phyloP scores from a whole-genome alignment of 352 stramenopile species.

The Phytophthora idaei region DNA sequence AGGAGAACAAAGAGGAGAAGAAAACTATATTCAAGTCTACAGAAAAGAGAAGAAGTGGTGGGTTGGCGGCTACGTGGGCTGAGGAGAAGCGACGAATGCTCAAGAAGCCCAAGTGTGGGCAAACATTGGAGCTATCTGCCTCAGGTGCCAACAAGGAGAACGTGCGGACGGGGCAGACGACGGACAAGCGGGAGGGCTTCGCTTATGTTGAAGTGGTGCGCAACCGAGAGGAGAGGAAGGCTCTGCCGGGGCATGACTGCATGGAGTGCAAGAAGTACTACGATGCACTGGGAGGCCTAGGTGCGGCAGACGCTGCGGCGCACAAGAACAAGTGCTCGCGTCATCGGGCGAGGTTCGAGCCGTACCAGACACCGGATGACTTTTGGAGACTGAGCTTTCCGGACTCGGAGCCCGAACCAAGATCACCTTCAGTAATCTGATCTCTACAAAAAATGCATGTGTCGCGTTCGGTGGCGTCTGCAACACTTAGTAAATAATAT shows the following conservation, averaged over 20 bases:
- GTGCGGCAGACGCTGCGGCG: conserved; percentile 38
- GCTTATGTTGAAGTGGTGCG: conserved; percentile 81
- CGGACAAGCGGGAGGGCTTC: conserved; percentile 30
- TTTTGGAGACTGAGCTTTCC: conserved; percentile 88
- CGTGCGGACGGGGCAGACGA: conserved; percentile 6
- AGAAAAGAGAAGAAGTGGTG: conserved; percentile 17
- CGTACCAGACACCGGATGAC: conserved; percentile 83
- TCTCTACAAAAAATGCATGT: no score
- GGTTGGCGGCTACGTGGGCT: conserved; percentile 43
- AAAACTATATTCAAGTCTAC: conserved; percentile 10
- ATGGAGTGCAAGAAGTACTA: conserved; percentile 84
- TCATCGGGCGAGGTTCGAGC: conserved; percentile 73
- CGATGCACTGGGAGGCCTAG: conserved; percentile 58
- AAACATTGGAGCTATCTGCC: conserved; percentile 8
- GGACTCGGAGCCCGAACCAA: conserved; percentile 47
- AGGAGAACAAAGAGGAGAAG: conserved; percentile 9
- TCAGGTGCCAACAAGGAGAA: conserved; percentile 26
- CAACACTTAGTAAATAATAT: no score
- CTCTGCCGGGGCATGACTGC: conserved; percentile 70
- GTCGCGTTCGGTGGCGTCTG: no score
- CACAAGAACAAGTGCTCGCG: conserved; percentile 73
- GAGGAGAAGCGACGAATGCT: conserved; percentile 45
- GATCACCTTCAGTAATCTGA: conserved; percentile 18
- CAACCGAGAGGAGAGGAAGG: conserved; percentile 65
- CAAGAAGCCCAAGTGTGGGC: conserved; percentile 34